phyloP scores from a whole-genome alignment of 1,139 yeast genomes.

The Dujonia santamariae region DNA sequence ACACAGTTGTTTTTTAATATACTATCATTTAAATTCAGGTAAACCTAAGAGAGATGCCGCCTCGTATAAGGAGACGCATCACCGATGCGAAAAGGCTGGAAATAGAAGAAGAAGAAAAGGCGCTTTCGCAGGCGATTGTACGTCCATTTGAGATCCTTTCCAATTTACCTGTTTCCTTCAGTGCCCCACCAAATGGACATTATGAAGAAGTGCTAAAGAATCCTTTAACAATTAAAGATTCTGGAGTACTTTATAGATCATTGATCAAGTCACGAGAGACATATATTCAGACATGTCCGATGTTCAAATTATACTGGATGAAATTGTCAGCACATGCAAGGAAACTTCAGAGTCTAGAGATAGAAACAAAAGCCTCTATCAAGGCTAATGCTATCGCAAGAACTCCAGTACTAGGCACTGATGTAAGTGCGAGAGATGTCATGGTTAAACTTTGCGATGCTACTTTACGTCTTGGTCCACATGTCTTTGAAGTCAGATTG shows the following conservation, averaged over 20 bases:
- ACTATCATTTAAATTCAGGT: no score
- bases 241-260: constrained; percentile 70
- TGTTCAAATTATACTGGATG: constrained; percentile 82
- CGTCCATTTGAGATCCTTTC: constrained; percentile 69
- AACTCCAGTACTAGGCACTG: constrained; percentile 41
- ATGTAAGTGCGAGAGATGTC: constrained; percentile 68
- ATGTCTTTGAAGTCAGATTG: constrained; percentile 68
- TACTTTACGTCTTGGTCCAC: constrained; percentile 74
- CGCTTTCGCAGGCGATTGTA: constrained; percentile 39
- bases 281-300: constrained; percentile 65
- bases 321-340: constrained; percentile 50
- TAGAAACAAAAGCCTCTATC: constrained; percentile 3
- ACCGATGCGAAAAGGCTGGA: constrained; percentile 47
- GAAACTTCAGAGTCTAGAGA: constrained; percentile 24
- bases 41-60: constrained; percentile 27
- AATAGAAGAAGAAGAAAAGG: constrained; percentile 46
- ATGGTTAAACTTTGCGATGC: constrained; percentile 90
- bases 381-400: background rate
- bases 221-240: constrained; percentile 70
- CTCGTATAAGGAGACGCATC: constrained; percentile 45
- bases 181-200: constrained; percentile 55
- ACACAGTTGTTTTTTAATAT: no score
- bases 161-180: constrained; percentile 68
- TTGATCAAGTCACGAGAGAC: constrained; percentile 70
- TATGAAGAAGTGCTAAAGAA: constrained; percentile 51